Base-by-base conservation (phyloP, 1,139 yeast species). In the Blastobotrys aristatus region DNA sequence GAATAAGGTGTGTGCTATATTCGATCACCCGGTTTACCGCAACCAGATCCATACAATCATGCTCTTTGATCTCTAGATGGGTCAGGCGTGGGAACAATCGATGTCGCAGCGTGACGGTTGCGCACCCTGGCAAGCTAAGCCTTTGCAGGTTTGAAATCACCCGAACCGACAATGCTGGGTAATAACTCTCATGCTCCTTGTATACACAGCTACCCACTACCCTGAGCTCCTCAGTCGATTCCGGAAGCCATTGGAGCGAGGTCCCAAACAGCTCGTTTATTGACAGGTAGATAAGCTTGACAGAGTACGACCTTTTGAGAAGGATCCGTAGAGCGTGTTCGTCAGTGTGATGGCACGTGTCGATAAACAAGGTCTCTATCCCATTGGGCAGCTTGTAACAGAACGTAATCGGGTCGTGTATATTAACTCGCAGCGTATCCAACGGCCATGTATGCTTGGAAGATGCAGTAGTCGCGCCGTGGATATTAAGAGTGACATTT, bases 321-420 rank as follows among this genome's bases (percentile, higher is more conserved):
- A 43, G 30, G 2, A 21, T 29, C 2, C 22, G 13, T 30, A 43
- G 18, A 5, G 40, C 40, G 14, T 13, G 7, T 35, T 43, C 46
- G 16, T 43, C 46, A 2, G 46, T 14, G 13, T 34, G 21, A 16
- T 30, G 26, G 21, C 34, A 27, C 5, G 35, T 35, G 30, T 43
- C 46, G 24, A 33, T 18, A 35, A 10, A n/a, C 8, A 43, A 17
- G 3, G 20, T 13, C 8, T 43, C 46, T 26, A 43, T 11, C 27
- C 40, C 40, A n/a, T 43, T 32, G 11, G 46, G 40, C 18, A 43
- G 29, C 20, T 37, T 43, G 20, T 43, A 43, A 14, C 46, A 43
- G 2, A 43, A 21, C 3, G 38, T 43, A n/a, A 26, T 43, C 14
- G 40, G 34, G n/a, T 35, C 46, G 10, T 13, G 34, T n/a, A 35